Conservation (phyloP, 2,329 filamentous ascomycete genomes). For the Cytospora chrysosperma region DNA sequence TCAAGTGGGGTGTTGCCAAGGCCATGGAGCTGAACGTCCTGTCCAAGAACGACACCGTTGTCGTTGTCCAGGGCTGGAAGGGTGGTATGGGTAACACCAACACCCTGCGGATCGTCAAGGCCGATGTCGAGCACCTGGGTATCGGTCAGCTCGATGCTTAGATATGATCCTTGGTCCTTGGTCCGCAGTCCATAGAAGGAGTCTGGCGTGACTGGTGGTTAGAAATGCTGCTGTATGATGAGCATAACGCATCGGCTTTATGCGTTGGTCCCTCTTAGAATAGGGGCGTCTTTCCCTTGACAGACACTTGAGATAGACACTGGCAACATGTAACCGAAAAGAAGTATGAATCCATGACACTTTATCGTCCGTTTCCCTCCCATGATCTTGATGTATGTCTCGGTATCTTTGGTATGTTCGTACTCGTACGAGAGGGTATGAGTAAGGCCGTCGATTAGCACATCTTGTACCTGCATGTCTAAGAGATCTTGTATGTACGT, state of each 20-base stretch:
- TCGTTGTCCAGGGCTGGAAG: conserved; percentile 89
- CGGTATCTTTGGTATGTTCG: background rate
- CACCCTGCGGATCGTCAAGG: conserved; percentile 67
- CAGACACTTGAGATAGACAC: conserved; percentile 14
- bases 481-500: too few species aligned
- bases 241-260: conserved; percentile 1
- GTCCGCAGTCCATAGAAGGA: conserved; percentile 1
- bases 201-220: background rate
- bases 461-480: background rate
- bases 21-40: conserved; percentile 81
- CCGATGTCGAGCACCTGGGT: conserved; percentile 57
- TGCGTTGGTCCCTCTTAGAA: background rate
- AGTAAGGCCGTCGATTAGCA: background rate
- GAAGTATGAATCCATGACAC: background rate
- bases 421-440: background rate
- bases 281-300: background rate
- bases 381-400: background rate
- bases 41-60: conserved; percentile 68
- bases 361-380: background rate
- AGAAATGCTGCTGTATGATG: background rate
- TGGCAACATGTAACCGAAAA: conserved; percentile 12
- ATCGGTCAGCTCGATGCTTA: conserved; percentile 43
- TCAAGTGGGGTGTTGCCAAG: conserved; percentile 93
- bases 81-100: conserved; percentile 91
- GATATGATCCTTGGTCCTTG: background rate